These are phyloP conservation scores for Crucihimalaya himalaica DNA, from an alignment of 345 rosid genomes.

Conservation along the genomic window DNA sequence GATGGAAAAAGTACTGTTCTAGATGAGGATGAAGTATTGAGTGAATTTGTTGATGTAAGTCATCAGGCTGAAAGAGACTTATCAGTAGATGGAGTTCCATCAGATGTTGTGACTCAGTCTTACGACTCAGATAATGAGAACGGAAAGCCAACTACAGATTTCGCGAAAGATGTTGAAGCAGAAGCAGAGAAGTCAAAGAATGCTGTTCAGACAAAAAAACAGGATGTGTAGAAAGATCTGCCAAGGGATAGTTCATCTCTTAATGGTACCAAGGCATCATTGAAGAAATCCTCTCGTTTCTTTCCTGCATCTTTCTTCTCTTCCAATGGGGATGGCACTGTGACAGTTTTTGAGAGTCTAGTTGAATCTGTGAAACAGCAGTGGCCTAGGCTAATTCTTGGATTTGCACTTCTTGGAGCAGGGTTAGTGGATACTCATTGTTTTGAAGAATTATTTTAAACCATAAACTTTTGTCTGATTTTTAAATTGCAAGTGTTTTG, in stretches of 20 bases:
- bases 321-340: constrained; percentile 64
- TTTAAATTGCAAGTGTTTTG: constrained; percentile 16
- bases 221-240: constrained; percentile 72
- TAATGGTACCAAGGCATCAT: constrained; percentile 65
- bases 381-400: constrained; percentile 80
- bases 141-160: constrained; percentile 55
- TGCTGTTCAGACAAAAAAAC: constrained; percentile 63
- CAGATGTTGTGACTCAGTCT: constrained; percentile 47
- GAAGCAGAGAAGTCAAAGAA: constrained; percentile 72
- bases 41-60: constrained; percentile 34
- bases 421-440: constrained; percentile 57
- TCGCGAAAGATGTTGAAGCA: constrained; percentile 56
- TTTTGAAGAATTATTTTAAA: constrained; percentile 22
- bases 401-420: constrained; percentile 70
- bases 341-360: constrained; percentile 72
- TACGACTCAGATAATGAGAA: constrained; percentile 62
- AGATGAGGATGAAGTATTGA: constrained; percentile 47
- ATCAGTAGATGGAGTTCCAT: constrained; percentile 45
- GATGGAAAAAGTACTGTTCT: constrained; percentile 46
- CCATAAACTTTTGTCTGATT: constrained; percentile 5
- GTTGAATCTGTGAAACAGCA: constrained; percentile 65
- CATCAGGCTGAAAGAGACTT: constrained; percentile 51
- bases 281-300: constrained; percentile 93
- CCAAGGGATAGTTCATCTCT: constrained; percentile 62
- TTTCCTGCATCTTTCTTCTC: constrained; percentile 98